These are phyloP conservation scores for Torulaspora gathmanii DNA, from an alignment of 805 yeast genomes.

Conservation along the genomic window DNA sequence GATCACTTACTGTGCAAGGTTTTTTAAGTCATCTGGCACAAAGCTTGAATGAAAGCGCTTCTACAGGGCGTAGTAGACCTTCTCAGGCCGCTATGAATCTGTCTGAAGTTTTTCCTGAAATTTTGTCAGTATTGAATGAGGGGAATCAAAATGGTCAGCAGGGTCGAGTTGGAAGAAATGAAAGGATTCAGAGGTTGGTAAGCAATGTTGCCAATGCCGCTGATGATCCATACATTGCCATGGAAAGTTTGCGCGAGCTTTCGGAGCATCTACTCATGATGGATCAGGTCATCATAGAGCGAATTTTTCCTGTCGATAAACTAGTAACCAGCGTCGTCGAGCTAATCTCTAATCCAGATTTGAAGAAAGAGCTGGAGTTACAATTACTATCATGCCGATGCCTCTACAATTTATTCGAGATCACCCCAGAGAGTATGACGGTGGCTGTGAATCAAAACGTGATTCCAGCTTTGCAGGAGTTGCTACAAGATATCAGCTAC, in stretches of 20 bases:
- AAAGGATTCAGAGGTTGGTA: slow-evolving; percentile 27
- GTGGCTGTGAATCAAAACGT: slow-evolving; percentile 62
- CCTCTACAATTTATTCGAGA: slow-evolving; percentile 73
- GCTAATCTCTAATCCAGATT: slow-evolving; percentile 53
- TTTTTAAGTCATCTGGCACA: slow-evolving; percentile 17
- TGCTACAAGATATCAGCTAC: slow-evolving; percentile 67
- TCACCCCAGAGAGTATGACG: slow-evolving; percentile 57
- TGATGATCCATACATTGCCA: slow-evolving; percentile 55
- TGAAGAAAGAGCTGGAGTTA: slow-evolving; percentile 67
- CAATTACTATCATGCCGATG: slow-evolving; percentile 82
- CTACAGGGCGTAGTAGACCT: background rate
- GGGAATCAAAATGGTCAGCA: slow-evolving; percentile 16
- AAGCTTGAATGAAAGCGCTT: background rate
- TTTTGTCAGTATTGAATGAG: slow-evolving; percentile 35
- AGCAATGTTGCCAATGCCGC: slow-evolving; percentile 28
- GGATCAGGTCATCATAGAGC: slow-evolving; percentile 57
- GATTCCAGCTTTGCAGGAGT: slow-evolving; percentile 58
- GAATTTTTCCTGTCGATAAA: slow-evolving; percentile 56
- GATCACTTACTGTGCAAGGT: slow-evolving; percentile 14
- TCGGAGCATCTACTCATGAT: slow-evolving; percentile 64
- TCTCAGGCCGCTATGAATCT: slow-evolving; percentile 19
- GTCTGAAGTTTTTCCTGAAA: slow-evolving; percentile 39
- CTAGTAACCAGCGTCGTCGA: slow-evolving; percentile 52
- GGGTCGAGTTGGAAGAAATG: slow-evolving; percentile 13
- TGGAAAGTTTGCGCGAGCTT: slow-evolving; percentile 62